Evolutionary conservation across 1,139 yeast genomes (phyloP), one percentile per base, ranked within the genome.

Genomic region (Kodamaea plutei): DNA sequence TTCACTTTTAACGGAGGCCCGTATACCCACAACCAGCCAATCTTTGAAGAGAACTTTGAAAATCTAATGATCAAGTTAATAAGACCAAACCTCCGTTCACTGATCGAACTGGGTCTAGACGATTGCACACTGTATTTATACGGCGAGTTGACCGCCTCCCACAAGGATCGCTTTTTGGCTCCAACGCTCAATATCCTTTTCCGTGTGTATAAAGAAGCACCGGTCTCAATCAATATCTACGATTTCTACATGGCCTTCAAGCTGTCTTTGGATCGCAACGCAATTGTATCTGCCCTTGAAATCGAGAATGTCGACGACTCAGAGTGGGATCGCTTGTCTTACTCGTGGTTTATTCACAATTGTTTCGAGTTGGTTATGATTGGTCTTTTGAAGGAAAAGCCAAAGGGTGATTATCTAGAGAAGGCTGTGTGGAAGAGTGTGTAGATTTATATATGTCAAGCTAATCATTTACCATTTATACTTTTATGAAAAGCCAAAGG

Each of bases 141-240:
- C 8, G 55, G 55, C 36, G 45, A 42, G 3, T 35, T 58, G 23
- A 43, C 58, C 6, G 30, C 34, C 10, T 34, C 39, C 4, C n/a
- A n/a, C n/a, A 15, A 26, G 9, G 28, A 30, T 5, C 23, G 24
- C 8, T 31, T 37, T 11, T 36, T 66, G 35, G 73, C 65, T 37
- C 93, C 80, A 26, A 65, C 71, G 2, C 52, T 81, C 8, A 64
- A 76, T 21, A 73, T 72, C 26, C 53, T 87, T 33, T 88, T 77
- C 56, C 71, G 76, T 28, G 66, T 87, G 13, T 82, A 82, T 52
- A 74, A 91, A 39, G 96, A 88, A 48, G 91, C 96, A 0, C 84
- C 87, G 16, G 67, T 79, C 2, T 62, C 69, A 15, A 70, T 87
- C 40, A 88, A 87, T 49, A 72, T 85, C 30, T 83, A 71, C 54